Evolutionary conservation across 2,329 filamentous ascomycete genomes (phyloP), one percentile per base, ranked within the genome.

Genomic region (Stemphylium beticola): DNA sequence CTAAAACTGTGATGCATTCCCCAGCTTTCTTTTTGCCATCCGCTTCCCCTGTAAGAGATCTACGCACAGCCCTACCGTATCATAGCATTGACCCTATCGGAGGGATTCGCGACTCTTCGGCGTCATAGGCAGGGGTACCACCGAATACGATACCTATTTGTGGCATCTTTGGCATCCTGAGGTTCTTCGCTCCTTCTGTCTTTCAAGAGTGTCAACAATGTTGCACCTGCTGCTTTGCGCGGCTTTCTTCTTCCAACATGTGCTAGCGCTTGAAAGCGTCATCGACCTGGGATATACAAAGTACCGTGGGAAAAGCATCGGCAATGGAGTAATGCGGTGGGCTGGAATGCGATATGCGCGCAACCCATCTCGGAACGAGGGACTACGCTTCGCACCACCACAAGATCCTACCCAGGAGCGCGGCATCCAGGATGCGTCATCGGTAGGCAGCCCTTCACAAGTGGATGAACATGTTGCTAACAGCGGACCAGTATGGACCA

Each of bases 271-370:
- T 22, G 64, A 77, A 15, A 57, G 73, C 3, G 66, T 75, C 5
- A 85, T 92, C 12, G 79, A 90, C 57, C 78, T 93, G 18, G 82
- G 81, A 3, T 93, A 92, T 68, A 82, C 87, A 26, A 82, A 79
- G 22, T 92, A 92, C 67, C 73, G 80, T 44, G 90, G 90, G 8
- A 74, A 77, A 4, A 67, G 78, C 1, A 76, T 82, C 1, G 62
- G 74, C 0, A 83, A 84, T 62, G 87, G 86, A 1, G 77, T 92
- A 42, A 85, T 83, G 2, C 82, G 88, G 71, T 93, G 89, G 88
- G 81, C 91, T 7, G 90, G 89, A 1, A 85, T 95, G 59, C 84
- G 89, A 38, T 95, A 86, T 76, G 90, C 90, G 36, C 64, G 72
- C 17, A 68, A 57, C 22, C 59, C 67, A 1, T 71, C 72, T 8